phyloP scores from a whole-genome alignment of 768 basidiomycete genomes.

The Podaxis pistillaris region DNA sequence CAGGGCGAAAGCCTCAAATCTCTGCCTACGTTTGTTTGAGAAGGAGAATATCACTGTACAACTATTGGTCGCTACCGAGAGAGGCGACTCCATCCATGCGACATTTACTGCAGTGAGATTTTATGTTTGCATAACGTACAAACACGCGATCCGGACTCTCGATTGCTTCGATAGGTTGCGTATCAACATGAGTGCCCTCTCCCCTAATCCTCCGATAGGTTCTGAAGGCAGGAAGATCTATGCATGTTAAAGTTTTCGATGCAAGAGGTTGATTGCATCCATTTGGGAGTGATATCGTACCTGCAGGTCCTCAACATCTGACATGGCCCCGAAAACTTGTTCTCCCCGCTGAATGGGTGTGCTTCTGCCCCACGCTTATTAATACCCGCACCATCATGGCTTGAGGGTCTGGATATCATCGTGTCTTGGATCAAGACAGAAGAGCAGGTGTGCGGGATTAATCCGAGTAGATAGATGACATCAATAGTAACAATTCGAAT shows the following conservation, averaged over 20 bases:
- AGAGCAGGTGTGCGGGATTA: neutral
- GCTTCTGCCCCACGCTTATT: no score
- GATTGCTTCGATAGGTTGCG: conserved; percentile 43
- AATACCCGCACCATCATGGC: no score
- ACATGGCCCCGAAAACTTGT: no score
- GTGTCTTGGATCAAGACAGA: neutral
- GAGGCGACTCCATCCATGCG: conserved; percentile 50
- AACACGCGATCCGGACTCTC: conserved; percentile 37
- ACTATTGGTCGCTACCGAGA: conserved; percentile 45
- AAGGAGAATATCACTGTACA: conserved; percentile 50
- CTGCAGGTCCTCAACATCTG: no score
- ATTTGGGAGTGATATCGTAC: no score
- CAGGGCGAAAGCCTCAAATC: conserved; percentile 52
- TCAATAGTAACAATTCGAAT: conserved; percentile 65
- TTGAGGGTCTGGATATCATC: no score
- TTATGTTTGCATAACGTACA: conserved; percentile 17
- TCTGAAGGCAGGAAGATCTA: conserved; percentile 51
- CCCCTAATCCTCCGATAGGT: conserved; percentile 42
- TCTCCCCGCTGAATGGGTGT: no score
- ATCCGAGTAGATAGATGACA: conserved; percentile 31
- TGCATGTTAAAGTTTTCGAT: no score
- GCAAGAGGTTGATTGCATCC: no score
- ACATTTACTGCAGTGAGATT: conserved; percentile 39
- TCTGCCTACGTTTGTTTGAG: conserved; percentile 49
- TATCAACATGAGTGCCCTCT: conserved; percentile 44